These are phyloP conservation scores for Tetrapisispora phaffii DNA, from an alignment of 805 yeast species.

Conservation along the genomic window DNA sequence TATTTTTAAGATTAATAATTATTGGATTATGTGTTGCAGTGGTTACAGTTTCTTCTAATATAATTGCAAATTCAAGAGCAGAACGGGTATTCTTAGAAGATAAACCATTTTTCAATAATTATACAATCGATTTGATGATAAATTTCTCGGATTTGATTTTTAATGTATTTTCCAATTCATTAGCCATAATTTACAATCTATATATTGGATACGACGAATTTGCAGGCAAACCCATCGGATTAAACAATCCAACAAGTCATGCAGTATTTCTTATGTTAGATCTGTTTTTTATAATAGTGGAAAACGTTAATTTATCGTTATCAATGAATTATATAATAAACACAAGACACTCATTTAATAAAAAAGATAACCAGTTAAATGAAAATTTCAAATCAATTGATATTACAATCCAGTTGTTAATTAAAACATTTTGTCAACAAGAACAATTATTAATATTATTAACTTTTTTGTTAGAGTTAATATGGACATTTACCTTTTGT, in stretches of 20 bases:
- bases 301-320: conserved; percentile 76
- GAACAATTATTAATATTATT: conserved; percentile 74
- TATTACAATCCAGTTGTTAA: conserved; percentile 6
- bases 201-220: conserved; percentile 79
- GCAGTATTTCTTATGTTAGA: conserved; percentile 75
- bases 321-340: conserved; percentile 28
- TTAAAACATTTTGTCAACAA: conserved; percentile 53
- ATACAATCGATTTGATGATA: not conserved
- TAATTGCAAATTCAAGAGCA: not conserved
- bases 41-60: not conserved
- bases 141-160: not conserved
- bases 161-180: not conserved
- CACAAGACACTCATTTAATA: not conserved
- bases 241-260: conserved; percentile 76
- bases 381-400: not conserved
- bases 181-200: conserved; percentile 2
- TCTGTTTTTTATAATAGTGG: conserved; percentile 74
- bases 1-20: conserved; percentile 47
- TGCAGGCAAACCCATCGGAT: conserved; percentile 77
- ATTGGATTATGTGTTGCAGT: not conserved
- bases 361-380: not conserved
- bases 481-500: conserved; percentile 81
- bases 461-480: conserved; percentile 58
- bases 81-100: not conserved
- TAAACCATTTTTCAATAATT: not conserved